phyloP scores from a whole-genome alignment of 768 basidiomycete species.

The Pulveroboletus sp. region DNA sequence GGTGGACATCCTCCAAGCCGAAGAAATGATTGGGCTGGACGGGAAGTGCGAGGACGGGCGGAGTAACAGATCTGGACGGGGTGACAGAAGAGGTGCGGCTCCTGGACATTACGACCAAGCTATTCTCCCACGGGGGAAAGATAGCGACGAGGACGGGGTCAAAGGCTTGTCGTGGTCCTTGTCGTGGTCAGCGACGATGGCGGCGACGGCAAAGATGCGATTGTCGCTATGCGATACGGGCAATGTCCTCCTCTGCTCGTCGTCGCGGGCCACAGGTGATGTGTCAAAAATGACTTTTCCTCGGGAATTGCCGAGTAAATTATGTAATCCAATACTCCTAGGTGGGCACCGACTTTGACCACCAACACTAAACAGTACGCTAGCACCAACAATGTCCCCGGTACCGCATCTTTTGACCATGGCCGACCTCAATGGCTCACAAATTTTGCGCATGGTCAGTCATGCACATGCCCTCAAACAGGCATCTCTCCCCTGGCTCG shows the following conservation, averaged over 20 bases:
- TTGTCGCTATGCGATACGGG: neutral
- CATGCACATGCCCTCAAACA: conserved; percentile 66
- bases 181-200: conserved; percentile 9
- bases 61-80: conserved; percentile 47
- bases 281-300: neutral
- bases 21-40: conserved; percentile 86
- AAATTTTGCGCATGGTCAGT: conserved; percentile 62
- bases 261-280: conserved; percentile 1
- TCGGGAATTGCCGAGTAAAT: conserved; percentile 9
- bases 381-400: conserved; percentile 15
- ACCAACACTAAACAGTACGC: neutral
- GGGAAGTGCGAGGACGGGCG: conserved; percentile 37
- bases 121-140: conserved; percentile 7
- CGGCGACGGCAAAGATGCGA: conserved; percentile 1
- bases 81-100: conserved; percentile 32
- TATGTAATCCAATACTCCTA: neutral
- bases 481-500: conserved; percentile 60
- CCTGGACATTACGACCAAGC: conserved; percentile 16
- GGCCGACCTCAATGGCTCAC: conserved; percentile 76
- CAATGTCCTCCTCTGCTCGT: conserved; percentile 5
- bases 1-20: conserved; percentile 41
- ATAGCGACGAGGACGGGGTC: neutral
- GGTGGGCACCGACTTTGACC: no score
- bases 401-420: conserved; percentile 80
- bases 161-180: neutral